Conservation (phyloP, 2,329 filamentous ascomycete genomes). For the Ophiobolus disseminans region DNA sequence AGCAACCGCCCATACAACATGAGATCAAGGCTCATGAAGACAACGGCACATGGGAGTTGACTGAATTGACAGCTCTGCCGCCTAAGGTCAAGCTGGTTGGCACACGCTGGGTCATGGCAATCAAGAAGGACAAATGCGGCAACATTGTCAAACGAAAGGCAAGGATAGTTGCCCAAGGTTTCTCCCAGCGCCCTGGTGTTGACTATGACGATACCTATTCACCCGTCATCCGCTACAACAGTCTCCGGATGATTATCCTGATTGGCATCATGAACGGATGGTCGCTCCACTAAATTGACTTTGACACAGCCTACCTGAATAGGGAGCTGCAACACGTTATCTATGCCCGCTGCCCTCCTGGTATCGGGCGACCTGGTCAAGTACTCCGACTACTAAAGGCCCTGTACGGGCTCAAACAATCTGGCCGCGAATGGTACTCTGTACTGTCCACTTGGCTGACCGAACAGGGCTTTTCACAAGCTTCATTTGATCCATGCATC, state of each 20-base stretch:
- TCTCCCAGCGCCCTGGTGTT: constrained; percentile 11
- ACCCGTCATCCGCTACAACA: constrained; percentile 11
- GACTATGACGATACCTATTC: constrained; percentile 14
- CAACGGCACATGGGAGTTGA: constrained; percentile 9
- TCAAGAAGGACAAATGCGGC: constrained; percentile 7
- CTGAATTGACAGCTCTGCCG: background rate
- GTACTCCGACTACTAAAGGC: constrained; percentile 1
- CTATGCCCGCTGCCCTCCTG: constrained; percentile 2
- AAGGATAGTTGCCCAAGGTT: constrained; percentile 10
- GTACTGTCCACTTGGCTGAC: constrained; percentile 5
- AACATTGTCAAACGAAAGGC: constrained; percentile 11
- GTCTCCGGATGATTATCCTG: constrained; percentile 4
- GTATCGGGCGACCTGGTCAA: background rate
- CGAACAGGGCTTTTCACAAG: background rate
- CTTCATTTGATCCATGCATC: constrained; percentile 10
- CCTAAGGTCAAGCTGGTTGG: constrained; percentile 5
- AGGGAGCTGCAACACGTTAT: constrained; percentile 1
- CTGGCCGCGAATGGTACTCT: constrained; percentile 16
- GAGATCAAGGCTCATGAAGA: constrained; percentile 7
- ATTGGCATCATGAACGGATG: background rate
- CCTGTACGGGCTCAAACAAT: constrained; percentile 25
- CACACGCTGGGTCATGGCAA: constrained; percentile 12
- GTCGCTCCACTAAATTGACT: constrained; percentile 8
- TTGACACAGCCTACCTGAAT: constrained; percentile 15
- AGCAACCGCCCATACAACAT: constrained; percentile 1